Evolutionary conservation across 2,329 filamentous ascomycete genomes (phyloP).

Genomic region (Colletotrichum acutatum): DNA sequence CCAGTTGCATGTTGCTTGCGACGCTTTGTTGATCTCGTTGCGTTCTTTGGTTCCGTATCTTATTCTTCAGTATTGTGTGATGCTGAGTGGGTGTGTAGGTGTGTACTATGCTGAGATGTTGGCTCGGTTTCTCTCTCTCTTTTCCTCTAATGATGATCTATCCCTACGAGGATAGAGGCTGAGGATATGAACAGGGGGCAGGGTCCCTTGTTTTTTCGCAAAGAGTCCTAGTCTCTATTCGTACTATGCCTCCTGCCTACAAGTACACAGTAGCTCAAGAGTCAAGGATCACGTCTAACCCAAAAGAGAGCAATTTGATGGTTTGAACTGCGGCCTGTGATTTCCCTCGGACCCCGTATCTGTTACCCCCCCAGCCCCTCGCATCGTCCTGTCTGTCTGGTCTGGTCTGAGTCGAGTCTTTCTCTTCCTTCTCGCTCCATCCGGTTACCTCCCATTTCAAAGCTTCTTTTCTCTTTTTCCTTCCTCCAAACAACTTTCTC

Average conservation of each 20-base stretch:
- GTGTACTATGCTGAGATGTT: not conserved
- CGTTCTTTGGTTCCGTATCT: not conserved
- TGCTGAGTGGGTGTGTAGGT: not conserved
- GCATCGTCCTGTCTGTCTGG: not conserved
- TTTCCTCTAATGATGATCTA: too few relatives aligned
- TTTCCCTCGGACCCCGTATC: not conserved
- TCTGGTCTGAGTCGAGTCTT: too few relatives aligned
- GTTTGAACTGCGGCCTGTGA: not conserved
- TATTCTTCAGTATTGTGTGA: not conserved
- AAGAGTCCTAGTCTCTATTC: not conserved
- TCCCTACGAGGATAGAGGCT: too few relatives aligned
- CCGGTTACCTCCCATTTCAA: not conserved
- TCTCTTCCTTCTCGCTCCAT: not conserved
- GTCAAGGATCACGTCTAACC: not conserved
- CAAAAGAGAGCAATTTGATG: not conserved
- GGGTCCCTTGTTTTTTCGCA: not conserved
- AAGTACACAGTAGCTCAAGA: not conserved
- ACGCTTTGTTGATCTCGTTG: conserved; percentile 31
- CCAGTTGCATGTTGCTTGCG: conserved; percentile 24
- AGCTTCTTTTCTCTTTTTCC: not conserved
- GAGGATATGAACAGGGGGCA: not conserved
- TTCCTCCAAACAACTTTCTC: not conserved
- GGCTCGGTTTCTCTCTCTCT: not conserved
- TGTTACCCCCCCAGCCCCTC: not conserved
- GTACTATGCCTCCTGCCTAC: too few relatives aligned